These are phyloP conservation scores for Vachellia pachyceras DNA, from an alignment of 306 rosid genomes.

Conservation along the genomic window DNA sequence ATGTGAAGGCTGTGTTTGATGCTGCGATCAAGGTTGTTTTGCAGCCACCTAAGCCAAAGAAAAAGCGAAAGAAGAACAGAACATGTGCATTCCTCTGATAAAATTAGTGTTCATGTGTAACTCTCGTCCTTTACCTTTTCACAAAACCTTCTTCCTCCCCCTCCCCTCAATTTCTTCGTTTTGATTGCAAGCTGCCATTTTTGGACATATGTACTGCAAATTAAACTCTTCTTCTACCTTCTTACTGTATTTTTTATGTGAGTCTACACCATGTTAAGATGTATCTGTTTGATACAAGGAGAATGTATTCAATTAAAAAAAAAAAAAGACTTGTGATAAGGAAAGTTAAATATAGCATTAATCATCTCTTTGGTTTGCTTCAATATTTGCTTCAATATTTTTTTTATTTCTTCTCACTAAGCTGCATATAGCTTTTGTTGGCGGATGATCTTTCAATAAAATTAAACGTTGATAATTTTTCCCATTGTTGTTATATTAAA, in stretches of 20 bases:
- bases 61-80: constrained; percentile 54
- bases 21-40: constrained; percentile 73
- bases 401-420: neutral
- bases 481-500: too few relatives aligned
- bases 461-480: neutral
- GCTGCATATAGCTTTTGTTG: neutral
- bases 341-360: neutral
- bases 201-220: constrained; percentile 35
- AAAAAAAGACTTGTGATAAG: constrained; percentile 36
- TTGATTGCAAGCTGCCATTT: constrained; percentile 19
- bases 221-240: neutral
- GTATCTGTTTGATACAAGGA: neutral
- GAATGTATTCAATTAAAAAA: constrained; percentile 35
- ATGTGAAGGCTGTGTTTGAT: constrained; percentile 70
- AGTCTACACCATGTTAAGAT: too few relatives aligned
- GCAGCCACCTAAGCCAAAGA: constrained; percentile 63
- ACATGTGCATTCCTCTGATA: constrained; percentile 50
- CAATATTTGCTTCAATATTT: too few relatives aligned
- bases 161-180: constrained; percentile 13
- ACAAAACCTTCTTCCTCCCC: neutral
- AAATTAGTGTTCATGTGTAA: constrained; percentile 35
- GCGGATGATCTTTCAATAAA: neutral
- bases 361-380: neutral
- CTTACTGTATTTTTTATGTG: too few relatives aligned
- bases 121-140: constrained; percentile 32